Evolutionary conservation across 2,329 filamentous ascomycete species (phyloP).

Genomic region (Fusarium protoensiforme): DNA sequence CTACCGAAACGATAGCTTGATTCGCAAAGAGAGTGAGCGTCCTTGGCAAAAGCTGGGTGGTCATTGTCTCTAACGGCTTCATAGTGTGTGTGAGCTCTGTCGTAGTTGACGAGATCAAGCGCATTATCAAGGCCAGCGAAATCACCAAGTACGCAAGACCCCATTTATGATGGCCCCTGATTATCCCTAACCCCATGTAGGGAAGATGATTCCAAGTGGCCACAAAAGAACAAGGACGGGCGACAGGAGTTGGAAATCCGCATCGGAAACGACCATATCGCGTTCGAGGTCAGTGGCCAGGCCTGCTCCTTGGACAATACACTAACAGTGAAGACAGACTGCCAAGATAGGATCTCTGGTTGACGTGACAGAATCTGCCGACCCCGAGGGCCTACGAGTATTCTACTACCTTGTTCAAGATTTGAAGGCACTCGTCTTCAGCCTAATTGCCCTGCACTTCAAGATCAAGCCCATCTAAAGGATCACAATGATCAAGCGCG

Average conservation of each 20-base stretch:
- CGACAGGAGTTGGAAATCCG: conserved; percentile 96
- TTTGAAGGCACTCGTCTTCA: conserved; percentile 95
- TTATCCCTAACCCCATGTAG: conserved; percentile 56
- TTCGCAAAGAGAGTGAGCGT: conserved; percentile 97
- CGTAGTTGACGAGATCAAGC: conserved; percentile 93
- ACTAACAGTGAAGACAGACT: conserved; percentile 68
- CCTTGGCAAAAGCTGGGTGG: neutral
- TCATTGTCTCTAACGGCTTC: conserved; percentile 19
- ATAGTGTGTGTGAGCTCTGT: conserved; percentile 95
- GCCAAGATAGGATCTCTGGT: conserved; percentile 98
- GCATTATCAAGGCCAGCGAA: conserved; percentile 96
- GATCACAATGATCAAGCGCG: neutral
- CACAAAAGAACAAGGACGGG: conserved; percentile 98
- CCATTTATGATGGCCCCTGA: neutral
- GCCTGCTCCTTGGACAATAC: neutral
- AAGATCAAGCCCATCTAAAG: conserved; percentile 85
- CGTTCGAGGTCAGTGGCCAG: conserved; percentile 80
- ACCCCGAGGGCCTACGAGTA: conserved; percentile 94
- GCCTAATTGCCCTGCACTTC: conserved; percentile 95
- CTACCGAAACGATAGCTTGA: conserved; percentile 97
- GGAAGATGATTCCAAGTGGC: conserved; percentile 99
- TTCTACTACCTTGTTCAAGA: conserved; percentile 99
- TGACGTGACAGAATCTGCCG: conserved; percentile 94
- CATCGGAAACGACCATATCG: conserved; percentile 94
- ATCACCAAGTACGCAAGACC: conserved; percentile 82